Evolutionary conservation across 306 rosid genomes (phyloP).

Genomic region (Casuarina equisetifolia): DNA sequence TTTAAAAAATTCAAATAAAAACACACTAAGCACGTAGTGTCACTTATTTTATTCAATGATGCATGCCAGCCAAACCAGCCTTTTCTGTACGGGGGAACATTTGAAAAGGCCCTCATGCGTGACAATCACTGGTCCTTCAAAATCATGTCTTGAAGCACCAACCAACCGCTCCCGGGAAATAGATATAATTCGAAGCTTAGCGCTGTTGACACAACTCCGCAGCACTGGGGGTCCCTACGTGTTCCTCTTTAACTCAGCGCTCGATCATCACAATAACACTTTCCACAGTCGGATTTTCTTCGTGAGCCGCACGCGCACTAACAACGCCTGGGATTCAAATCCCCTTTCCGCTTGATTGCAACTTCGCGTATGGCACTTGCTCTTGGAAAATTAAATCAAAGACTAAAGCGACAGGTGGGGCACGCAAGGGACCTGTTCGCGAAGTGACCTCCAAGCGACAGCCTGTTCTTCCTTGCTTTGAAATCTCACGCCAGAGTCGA

Average conservation of each 20-base stretch:
- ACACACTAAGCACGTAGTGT: too few relatives aligned
- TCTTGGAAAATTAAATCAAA: not conserved
- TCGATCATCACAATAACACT: too few relatives aligned
- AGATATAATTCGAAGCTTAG: conserved; percentile 33
- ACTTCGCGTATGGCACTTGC: not conserved
- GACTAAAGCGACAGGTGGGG: conserved; percentile 11
- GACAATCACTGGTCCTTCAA: conserved; percentile 12
- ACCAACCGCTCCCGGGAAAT: not conserved
- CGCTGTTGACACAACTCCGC: not conserved
- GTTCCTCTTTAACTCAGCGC: too few relatives aligned
- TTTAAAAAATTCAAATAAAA: too few relatives aligned
- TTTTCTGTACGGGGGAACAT: not conserved
- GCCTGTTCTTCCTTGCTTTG: not conserved
- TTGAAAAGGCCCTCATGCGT: not conserved
- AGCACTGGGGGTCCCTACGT: too few relatives aligned
- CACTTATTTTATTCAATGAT: too few relatives aligned
- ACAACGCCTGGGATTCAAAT: too few relatives aligned
- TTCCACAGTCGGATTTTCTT: too few relatives aligned
- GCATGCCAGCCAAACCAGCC: not conserved
- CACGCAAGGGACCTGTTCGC: not conserved
- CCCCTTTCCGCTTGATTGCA: not conserved
- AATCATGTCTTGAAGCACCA: conserved; percentile 6
- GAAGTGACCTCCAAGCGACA: conserved; percentile 11
- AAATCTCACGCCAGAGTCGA: not conserved
- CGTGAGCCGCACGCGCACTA: too few relatives aligned